phyloP scores from a whole-genome alignment of 495 filamentous ascomycete genomes.

The Viridothelium virens region DNA sequence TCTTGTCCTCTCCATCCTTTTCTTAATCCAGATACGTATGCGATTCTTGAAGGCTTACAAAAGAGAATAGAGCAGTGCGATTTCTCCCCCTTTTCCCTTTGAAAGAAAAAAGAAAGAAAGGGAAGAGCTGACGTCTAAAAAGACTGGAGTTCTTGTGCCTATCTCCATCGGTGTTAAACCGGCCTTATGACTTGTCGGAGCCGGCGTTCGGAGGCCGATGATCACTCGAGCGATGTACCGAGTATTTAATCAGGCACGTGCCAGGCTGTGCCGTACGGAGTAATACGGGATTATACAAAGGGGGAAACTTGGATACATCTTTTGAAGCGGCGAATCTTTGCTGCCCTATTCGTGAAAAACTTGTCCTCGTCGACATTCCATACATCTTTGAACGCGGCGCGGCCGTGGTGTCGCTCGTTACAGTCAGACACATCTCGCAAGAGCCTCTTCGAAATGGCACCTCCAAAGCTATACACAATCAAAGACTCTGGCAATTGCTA shows the following conservation, averaged over 20 bases:
- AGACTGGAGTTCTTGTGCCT: not conserved
- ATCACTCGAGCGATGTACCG: not conserved
- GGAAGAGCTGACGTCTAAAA: not conserved
- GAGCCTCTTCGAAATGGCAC: not conserved
- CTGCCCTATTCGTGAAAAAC: not conserved
- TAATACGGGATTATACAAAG: not conserved
- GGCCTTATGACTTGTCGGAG: not conserved
- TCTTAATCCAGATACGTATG: not conserved
- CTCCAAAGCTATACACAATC: conserved; percentile 13
- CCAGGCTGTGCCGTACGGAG: not conserved
- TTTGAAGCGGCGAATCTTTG: not conserved
- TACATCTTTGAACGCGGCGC: not conserved
- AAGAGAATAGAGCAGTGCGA: too few species aligned
- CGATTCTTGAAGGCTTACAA: too few species aligned
- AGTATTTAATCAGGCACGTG: not conserved
- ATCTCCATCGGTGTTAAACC: not conserved
- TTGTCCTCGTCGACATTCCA: not conserved
- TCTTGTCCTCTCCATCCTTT: conserved; percentile 30
- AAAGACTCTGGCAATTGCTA: conserved; percentile 17
- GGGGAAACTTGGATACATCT: not conserved
- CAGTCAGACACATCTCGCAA: not conserved
- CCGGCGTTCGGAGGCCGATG: not conserved
- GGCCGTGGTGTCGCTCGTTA: not conserved
- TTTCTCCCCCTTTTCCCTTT: too few species aligned
- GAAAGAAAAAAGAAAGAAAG: too few species aligned